Conservation (phyloP, 1,284 basidiomycete species). For the Grifola frondosa region DNA sequence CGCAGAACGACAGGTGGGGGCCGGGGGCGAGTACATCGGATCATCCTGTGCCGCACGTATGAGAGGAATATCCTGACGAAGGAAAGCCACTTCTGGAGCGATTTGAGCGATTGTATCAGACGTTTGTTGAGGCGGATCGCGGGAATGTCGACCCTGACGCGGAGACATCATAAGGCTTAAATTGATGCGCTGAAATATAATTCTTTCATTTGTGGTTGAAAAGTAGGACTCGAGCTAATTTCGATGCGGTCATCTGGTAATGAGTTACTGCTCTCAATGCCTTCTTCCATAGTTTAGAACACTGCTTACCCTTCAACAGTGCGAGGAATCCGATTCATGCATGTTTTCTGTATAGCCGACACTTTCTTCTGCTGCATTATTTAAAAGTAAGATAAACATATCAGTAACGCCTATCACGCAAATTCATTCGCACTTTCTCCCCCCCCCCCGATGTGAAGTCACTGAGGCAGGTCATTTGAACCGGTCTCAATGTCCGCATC, state of each 20-base stretch:
- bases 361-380: no score
- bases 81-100: conserved; percentile 48
- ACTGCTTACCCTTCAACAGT: no score
- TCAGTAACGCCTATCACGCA: not conserved
- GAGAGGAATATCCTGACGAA: conserved; percentile 47
- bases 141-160: conserved; percentile 1
- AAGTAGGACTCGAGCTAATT: no score
- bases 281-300: no score
- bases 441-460: conserved; percentile 4
- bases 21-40: conserved; percentile 48
- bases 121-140: conserved; percentile 24
- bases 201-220: no score
- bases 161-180: no score
- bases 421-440: not conserved
- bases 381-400: not conserved
- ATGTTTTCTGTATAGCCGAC: no score
- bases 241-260: no score
- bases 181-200: no score
- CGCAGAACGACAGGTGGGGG: conserved; percentile 60
- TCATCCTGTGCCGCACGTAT: conserved; percentile 54
- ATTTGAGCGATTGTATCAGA: conserved; percentile 51
- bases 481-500: conserved; percentile 13
- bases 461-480: no score
- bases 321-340: no score
- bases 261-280: no score